Conservation (phyloP, 1,139 yeast genomes). For the Maudiozyma humilis region DNA sequence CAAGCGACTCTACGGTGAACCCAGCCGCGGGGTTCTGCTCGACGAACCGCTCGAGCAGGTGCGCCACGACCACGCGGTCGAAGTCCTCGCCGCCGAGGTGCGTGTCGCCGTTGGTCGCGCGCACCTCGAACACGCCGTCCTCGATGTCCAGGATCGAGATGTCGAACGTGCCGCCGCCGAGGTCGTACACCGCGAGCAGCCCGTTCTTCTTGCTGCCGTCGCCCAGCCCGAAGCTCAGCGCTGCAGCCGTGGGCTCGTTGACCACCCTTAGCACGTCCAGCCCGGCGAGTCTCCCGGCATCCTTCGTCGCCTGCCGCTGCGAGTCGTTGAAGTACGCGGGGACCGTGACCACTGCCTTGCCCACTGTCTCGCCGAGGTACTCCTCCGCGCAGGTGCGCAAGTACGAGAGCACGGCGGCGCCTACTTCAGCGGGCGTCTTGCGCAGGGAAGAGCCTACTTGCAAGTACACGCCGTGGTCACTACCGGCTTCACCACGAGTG, state of each 20-base stretch:
- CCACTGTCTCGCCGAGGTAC: conserved; percentile 36
- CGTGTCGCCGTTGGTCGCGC: conserved; percentile 78
- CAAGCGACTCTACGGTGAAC: conserved; percentile 11
- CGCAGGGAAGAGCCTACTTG: conserved; percentile 31
- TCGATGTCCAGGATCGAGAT: conserved; percentile 72
- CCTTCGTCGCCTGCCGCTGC: conserved; percentile 70
- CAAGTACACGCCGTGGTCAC: conserved; percentile 41
- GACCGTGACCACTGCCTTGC: conserved; percentile 67
- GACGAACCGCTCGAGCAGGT: conserved; percentile 43
- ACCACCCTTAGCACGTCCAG: conserved; percentile 60
- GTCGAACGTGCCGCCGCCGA: conserved; percentile 83
- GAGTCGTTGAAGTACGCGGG: conserved; percentile 77
- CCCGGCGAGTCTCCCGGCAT: conserved; percentile 61
- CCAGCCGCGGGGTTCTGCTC: conserved; percentile 26
- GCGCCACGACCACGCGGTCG: conserved; percentile 51
- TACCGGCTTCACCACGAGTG: conserved; percentile 29
- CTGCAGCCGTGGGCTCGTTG: conserved; percentile 79
- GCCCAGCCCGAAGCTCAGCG: conserved; percentile 68
- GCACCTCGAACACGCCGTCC: conserved; percentile 73
- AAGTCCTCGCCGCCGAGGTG: conserved; percentile 81
- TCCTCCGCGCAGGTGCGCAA: conserved; percentile 50
- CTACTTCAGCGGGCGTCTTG: conserved; percentile 28
- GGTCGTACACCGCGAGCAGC: conserved; percentile 65
- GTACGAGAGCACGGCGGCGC: conserved; percentile 23
- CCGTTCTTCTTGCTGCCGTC: conserved; percentile 34